Percentiles rank a stretch among this genome's conserved stretches.
Evolutionary conservation across 164 flowering plant species (phyloP).

Genomic region (Macadamia tetraphylla): DNA sequence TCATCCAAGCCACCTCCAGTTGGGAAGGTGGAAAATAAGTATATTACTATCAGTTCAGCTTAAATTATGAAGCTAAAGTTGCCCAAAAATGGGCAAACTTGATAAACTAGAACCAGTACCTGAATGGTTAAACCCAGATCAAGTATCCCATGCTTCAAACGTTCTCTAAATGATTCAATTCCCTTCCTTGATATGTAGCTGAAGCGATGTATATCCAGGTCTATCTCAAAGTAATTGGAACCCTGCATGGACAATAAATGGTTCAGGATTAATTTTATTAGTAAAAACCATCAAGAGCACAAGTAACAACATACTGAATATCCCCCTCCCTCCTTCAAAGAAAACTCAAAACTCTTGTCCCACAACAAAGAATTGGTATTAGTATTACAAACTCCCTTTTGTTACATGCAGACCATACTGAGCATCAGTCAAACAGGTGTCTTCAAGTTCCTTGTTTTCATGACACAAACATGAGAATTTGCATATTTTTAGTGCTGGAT

Average conservation of each 20-base stretch:
- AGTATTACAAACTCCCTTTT: too few species aligned
- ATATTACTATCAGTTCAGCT: too few species aligned
- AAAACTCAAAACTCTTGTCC: too few species aligned
- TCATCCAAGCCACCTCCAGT: too few species aligned
- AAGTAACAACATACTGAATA: too few species aligned
- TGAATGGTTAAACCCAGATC: conserved; percentile 92
- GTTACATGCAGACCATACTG: too few species aligned
- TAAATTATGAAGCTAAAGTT: too few species aligned
- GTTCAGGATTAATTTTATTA: not conserved
- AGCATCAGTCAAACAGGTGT: too few species aligned
- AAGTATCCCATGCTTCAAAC: conserved; percentile 63
- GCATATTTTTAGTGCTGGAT: not conserved
- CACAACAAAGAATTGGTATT: too few species aligned
- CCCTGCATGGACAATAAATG: conserved; percentile 45
- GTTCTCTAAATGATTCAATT: conserved; percentile 80
- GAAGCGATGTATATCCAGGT: conserved; percentile 92
- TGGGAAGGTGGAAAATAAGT: too few species aligned
- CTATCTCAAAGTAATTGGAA: conserved; percentile 87
- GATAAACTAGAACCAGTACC: conserved; percentile 33
- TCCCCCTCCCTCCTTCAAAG: too few species aligned
- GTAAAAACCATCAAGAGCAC: too few species aligned
- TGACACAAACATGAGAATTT: not conserved
- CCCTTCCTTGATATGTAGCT: conserved; percentile 96
- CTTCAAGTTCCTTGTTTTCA: not conserved
- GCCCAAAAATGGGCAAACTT: not conserved